Evolutionary conservation across 2,329 filamentous ascomycete species (phyloP).

Genomic region (Cladobotryum mycophilum): DNA sequence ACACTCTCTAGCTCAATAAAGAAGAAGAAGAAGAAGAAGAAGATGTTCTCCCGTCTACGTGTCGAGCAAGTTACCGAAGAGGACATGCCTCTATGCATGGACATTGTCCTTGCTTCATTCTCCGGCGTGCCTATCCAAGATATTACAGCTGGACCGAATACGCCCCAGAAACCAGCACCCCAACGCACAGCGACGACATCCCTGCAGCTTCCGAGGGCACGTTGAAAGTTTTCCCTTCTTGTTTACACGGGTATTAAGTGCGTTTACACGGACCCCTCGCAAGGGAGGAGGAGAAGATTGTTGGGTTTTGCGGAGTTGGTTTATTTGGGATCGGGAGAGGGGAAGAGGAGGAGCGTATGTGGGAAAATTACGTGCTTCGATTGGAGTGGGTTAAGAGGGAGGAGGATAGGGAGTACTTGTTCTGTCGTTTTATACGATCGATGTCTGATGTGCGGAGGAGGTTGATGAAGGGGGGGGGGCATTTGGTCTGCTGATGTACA

Average conservation of each 20-base stretch:
- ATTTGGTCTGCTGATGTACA: constrained; percentile 7
- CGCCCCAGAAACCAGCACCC: constrained; percentile 4
- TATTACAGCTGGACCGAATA: constrained; percentile 2
- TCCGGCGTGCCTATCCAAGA: constrained; percentile 1
- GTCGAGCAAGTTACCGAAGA: constrained; percentile 9
- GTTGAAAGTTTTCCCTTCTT: constrained; percentile 4
- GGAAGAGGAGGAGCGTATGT: constrained; percentile 2
- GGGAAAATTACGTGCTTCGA: not conserved
- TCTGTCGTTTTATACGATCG: not conserved
- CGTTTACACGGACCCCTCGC: constrained; percentile 4
- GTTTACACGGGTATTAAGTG: constrained; percentile 9
- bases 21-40: too few species aligned
- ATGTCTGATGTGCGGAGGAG: not conserved
- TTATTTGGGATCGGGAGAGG: constrained; percentile 7
- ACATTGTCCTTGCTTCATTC: constrained; percentile 7
- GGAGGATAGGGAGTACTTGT: not conserved
- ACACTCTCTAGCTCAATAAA: too few species aligned
- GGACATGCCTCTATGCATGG: constrained; percentile 12
- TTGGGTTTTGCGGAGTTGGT: constrained; percentile 12
- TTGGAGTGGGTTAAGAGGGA: not conserved
- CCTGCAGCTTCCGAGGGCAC: constrained; percentile 1
- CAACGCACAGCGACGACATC: constrained; percentile 1
- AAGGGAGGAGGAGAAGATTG: constrained; percentile 7
- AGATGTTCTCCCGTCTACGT: not conserved
- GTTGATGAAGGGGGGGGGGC: constrained; percentile 1